Conservation (phyloP, 2,329 filamentous ascomycete genomes). For the Diaporthe vaccinii region DNA sequence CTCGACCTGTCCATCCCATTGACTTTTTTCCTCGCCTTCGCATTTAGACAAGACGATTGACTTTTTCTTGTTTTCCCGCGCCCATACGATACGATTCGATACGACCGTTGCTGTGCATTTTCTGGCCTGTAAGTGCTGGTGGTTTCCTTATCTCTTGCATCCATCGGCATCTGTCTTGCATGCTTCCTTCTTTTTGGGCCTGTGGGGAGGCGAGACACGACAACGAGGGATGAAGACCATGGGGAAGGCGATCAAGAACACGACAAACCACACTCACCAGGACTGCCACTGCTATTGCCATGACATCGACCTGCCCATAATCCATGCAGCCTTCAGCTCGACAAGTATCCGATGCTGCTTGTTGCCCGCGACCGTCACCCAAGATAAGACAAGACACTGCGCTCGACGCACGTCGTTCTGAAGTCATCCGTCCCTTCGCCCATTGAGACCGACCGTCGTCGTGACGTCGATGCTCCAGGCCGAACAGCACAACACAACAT, state of each 20-base stretch:
- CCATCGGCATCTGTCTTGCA: conserved; percentile 5
- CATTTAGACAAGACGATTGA: conserved; percentile 28
- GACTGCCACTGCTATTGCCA: neutral
- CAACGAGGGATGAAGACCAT: neutral
- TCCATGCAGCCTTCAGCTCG: neutral
- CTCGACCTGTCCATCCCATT: conserved; percentile 5
- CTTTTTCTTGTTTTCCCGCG: neutral
- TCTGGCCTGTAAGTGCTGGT: conserved; percentile 14
- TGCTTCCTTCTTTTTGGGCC: neutral
- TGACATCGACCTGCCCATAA: neutral
- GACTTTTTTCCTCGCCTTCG: conserved; percentile 18
- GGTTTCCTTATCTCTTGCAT: neutral
- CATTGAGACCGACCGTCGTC: neutral
- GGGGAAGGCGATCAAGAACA: conserved; percentile 10
- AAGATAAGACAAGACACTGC: conserved; percentile 1
- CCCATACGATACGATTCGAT: conserved; percentile 2
- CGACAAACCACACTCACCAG: neutral
- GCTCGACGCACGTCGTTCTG: conserved; percentile 1
- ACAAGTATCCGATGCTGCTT: neutral
- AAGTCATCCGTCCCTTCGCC: conserved; percentile 3
- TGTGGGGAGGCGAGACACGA: neutral
- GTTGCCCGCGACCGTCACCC: neutral
- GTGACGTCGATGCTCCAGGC: conserved; percentile 23
- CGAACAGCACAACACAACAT: neutral
- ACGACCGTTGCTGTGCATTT: conserved; percentile 3